A percentile compares a stretch with the other conserved stretches of the same genome.
Conservation (phyloP, 1,284 basidiomycete species). For the Irpex lacteus region DNA sequence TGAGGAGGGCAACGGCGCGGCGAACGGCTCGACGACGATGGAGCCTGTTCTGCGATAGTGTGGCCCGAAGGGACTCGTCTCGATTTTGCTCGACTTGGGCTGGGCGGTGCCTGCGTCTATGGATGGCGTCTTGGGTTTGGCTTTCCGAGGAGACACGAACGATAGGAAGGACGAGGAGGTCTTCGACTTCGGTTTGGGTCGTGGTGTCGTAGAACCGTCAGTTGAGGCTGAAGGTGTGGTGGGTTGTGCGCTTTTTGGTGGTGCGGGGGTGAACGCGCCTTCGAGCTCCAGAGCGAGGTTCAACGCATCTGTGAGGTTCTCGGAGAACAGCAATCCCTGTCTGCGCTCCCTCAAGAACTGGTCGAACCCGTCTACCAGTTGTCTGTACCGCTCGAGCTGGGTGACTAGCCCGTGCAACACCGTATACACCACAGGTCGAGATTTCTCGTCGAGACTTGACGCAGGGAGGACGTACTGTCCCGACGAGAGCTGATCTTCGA, state of each 20-base stretch:
- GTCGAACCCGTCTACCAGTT: conserved; percentile 79
- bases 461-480: conserved; percentile 61
- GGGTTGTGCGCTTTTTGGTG: conserved; percentile 11
- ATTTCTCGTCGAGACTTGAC: conserved; percentile 62
- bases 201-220: conserved; percentile 34
- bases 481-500: conserved; percentile 59
- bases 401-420: conserved; percentile 76
- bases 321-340: conserved; percentile 87
- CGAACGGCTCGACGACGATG: conserved; percentile 71
- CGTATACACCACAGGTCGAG: conserved; percentile 78
- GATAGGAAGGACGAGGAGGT: conserved; percentile 64
- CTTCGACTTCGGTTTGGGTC: conserved; percentile 52
- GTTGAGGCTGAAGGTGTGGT: conserved; percentile 23
- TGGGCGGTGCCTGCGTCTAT: conserved; percentile 32
- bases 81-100: conserved; percentile 38
- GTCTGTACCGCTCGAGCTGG: conserved; percentile 79
- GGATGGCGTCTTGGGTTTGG: conserved; percentile 35
- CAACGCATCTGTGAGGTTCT: conserved; percentile 90
- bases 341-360: conserved; percentile 82
- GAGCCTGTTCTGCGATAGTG: conserved; percentile 83
- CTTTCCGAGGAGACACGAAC: conserved; percentile 75
- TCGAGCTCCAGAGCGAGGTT: conserved; percentile 65
- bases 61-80: conserved; percentile 77
- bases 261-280: conserved; percentile 13
- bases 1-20: conserved; percentile 55